Base-by-base conservation (phyloP, 164 flowering plant genomes). In the Malania oleifera region DNA sequence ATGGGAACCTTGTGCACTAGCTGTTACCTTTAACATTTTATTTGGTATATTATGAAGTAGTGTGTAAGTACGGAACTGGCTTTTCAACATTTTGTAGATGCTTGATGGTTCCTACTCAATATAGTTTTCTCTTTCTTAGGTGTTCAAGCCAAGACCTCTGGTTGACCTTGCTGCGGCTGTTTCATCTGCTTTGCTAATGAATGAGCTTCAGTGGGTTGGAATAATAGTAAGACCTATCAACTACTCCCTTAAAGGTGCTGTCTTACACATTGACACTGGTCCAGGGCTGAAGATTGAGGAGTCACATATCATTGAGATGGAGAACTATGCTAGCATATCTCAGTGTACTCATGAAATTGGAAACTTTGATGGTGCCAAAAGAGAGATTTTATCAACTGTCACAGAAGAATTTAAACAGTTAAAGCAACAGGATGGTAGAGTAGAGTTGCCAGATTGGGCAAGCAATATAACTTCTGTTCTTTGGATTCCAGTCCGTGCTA, bases 151-250 rank as follows among this genome's bases (percentile, higher is more conserved):
- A 67, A 90, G 97, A 73, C 73, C 99, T 67, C 76, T 93, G 68
- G 99, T 93, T 77, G 99, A 93, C 74, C 82, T 93, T 63, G 61
- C 78, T 64, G 85, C 96, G 35, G 96, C 96, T 48, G 58, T 84
- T 68, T 88, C 97, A 64, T 90, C 97, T 65, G 87, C 96, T 64
- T 78, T 93, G 69, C 73, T 93, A 29, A 85, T 93, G 81, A 90
- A 93, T 80, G 99, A 84, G 70, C 67, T 83, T 63, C 99, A 93
- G 74, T 93, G 99, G 97, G 74, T 93, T 69, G 99, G 97, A 25
- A 71, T 93, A 54, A 73, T 86, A 62, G 78, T 82, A 41, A 75
- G 61, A 56, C 99, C 99, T 28, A 82, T 93, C 24, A 72, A 86
- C 59, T 93, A 93, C 74, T 82, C 99, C 51, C 82, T 93, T 18